Conservation (phyloP, 2,329 filamentous ascomycete genomes). For the Claviceps citrina region DNA sequence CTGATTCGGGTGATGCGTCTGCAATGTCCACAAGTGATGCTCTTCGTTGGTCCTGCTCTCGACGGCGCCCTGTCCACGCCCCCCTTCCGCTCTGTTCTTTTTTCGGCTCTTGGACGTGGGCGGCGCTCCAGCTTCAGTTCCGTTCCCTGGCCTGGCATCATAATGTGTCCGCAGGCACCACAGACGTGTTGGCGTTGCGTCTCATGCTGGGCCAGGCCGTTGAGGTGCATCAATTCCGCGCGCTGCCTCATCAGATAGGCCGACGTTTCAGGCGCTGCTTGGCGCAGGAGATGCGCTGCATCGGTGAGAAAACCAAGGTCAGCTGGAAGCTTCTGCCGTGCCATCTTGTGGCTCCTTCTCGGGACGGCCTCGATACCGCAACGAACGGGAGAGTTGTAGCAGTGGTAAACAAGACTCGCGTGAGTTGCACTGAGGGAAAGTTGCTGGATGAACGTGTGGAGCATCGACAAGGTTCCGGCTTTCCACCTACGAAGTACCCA, state of each 20-base stretch:
- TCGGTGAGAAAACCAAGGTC: constrained; percentile 35
- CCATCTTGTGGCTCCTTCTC: no score
- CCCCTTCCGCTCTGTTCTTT: background rate
- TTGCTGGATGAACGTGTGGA: background rate
- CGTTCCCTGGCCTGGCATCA: constrained; percentile 35
- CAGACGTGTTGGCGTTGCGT: constrained; percentile 40
- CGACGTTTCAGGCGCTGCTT: constrained; percentile 38
- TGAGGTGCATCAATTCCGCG: constrained; percentile 32
- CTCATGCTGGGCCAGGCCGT: constrained; percentile 29
- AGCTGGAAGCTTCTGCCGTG: constrained; percentile 9
- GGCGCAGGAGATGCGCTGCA: constrained; percentile 41
- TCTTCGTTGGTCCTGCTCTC: constrained; percentile 9
- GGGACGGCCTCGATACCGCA: no score
- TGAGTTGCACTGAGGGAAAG: no score
- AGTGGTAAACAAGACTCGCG: background rate
- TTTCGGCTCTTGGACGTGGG: background rate
- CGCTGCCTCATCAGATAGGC: constrained; percentile 43
- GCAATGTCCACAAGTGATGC: constrained; percentile 30
- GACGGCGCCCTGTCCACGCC: background rate
- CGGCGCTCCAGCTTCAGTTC: constrained; percentile 22
- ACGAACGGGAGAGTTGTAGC: no score
- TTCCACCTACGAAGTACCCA: no score
- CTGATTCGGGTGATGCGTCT: constrained; percentile 25
- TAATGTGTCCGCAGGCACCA: constrained; percentile 44
- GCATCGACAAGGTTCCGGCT: background rate